Percentiles rank a stretch among this genome's conserved stretches.
Evolutionary conservation across 306 rosid genomes (phyloP).

Genomic region (Acacia crassicarpa): DNA sequence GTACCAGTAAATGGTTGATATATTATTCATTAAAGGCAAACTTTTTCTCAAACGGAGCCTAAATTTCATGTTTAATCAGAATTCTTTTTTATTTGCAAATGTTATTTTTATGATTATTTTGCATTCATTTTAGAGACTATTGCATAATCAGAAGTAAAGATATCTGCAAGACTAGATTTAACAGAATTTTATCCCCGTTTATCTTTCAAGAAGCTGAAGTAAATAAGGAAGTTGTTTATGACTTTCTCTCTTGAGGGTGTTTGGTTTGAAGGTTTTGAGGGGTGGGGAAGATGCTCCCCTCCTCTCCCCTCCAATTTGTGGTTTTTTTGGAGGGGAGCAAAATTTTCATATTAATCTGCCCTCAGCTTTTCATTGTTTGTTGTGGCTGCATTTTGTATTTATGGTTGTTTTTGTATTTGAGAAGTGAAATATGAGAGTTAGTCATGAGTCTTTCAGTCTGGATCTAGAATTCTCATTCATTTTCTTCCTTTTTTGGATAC

Average conservation of each 20-base stretch:
- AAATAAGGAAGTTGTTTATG: background rate
- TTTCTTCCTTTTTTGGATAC: too few relatives aligned
- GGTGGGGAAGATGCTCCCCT: too few relatives aligned
- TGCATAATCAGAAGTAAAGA: background rate
- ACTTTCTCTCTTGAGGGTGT: background rate
- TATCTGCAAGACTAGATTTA: background rate
- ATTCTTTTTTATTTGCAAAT: background rate
- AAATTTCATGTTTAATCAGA: slow-evolving; percentile 5
- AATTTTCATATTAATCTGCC: too few relatives aligned
- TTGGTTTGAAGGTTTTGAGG: too few relatives aligned
- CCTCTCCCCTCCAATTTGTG: too few relatives aligned
- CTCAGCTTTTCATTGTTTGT: background rate
- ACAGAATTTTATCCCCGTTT: background rate
- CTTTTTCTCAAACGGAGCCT: slow-evolving; percentile 18
- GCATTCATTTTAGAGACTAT: background rate
- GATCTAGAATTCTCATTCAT: background rate
- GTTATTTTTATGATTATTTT: background rate
- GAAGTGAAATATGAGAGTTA: background rate
- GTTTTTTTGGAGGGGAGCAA: background rate
- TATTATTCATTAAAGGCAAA: slow-evolving; percentile 17
- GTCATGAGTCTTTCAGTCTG: background rate
- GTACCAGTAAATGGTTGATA: slow-evolving; percentile 25
- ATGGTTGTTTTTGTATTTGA: background rate
- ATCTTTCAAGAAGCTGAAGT: background rate
- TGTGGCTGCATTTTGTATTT: background rate